Conservation (phyloP, 371 early-diverging fungal species). For the Mortierella sp. region DNA sequence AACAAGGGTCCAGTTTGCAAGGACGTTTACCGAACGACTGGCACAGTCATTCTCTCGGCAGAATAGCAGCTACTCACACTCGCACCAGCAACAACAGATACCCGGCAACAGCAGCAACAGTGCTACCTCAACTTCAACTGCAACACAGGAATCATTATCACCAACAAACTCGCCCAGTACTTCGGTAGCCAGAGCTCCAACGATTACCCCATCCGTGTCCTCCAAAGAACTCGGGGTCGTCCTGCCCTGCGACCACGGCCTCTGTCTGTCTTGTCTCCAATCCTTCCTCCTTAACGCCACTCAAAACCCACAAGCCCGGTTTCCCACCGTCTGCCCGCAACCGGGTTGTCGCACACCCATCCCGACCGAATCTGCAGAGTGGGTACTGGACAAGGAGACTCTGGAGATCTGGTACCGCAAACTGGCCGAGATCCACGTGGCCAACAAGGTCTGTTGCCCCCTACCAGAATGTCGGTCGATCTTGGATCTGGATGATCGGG, state of each 20-base stretch:
- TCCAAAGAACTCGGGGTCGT: conserved; percentile 46
- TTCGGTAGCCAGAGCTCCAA: conserved; percentile 11
- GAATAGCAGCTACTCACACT: background rate
- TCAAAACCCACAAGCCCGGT: conserved; percentile 31
- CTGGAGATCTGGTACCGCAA: conserved; percentile 54
- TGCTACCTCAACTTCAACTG: conserved; percentile 7
- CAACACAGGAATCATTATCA: conserved; percentile 1
- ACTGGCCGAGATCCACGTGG: conserved; percentile 53
- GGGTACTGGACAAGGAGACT: conserved; percentile 33
- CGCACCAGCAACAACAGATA: conserved; percentile 11
- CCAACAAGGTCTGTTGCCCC: conserved; percentile 55
- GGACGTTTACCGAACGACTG: conserved; percentile 31
- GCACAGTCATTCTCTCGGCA: conserved; percentile 37
- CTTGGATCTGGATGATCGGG: conserved; percentile 52
- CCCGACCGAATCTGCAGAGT: conserved; percentile 48
- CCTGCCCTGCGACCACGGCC: conserved; percentile 54
- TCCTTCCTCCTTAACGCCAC: conserved; percentile 43
- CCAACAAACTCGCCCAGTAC: background rate
- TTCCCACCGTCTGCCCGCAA: conserved; percentile 48
- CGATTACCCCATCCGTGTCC: conserved; percentile 42
- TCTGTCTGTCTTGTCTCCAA: conserved; percentile 54
- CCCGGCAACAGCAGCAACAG: background rate
- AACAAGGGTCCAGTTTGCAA: conserved; percentile 25
- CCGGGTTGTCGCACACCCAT: conserved; percentile 51
- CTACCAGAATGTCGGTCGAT: conserved; percentile 46